A percentile compares a stretch with the other conserved stretches of the same genome.
These are phyloP conservation scores for Cryptococcus maquisensis DNA, from an alignment of 1,284 basidiomycete species.

Conservation along the genomic window DNA sequence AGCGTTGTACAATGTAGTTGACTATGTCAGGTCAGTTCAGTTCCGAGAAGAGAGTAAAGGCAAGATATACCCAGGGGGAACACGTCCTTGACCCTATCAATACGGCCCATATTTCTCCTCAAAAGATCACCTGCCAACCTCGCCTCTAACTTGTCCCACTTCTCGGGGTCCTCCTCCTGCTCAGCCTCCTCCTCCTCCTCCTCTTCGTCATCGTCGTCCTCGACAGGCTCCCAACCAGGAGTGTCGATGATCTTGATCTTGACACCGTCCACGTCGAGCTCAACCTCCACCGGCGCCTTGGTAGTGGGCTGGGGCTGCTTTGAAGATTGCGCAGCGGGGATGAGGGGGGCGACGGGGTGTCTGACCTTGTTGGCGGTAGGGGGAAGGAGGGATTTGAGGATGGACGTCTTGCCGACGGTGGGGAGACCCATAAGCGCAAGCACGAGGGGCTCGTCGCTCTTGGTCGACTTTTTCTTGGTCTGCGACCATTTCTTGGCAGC, in stretches of 20 bases:
- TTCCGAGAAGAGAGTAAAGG: neutral
- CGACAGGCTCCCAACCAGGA: slow-evolving; percentile 67
- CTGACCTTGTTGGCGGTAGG: slow-evolving; percentile 33
- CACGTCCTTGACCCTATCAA: slow-evolving; percentile 85
- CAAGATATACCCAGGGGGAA: slow-evolving; percentile 61
- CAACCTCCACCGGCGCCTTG: slow-evolving; percentile 63
- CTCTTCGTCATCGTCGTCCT: slow-evolving; percentile 40
- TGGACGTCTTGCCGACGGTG: slow-evolving; percentile 73
- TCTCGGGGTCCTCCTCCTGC: slow-evolving; percentile 51
- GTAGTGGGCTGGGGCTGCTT: slow-evolving; percentile 61
- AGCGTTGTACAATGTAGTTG: slow-evolving; percentile 65
- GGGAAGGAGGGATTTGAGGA: slow-evolving; percentile 70
- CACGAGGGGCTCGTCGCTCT: slow-evolving; percentile 46
- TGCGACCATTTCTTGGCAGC: slow-evolving; percentile 20
- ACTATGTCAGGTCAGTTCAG: slow-evolving; percentile 51
- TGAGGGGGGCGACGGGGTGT: slow-evolving; percentile 54
- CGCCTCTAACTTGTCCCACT: slow-evolving; percentile 50
- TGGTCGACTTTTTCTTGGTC: slow-evolving; percentile 19
- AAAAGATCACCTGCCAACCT: slow-evolving; percentile 66
- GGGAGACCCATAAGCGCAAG: slow-evolving; percentile 69
- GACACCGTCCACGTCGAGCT: slow-evolving; percentile 48
- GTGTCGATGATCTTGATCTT: slow-evolving; percentile 71
- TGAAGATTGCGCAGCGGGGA: slow-evolving; percentile 56
- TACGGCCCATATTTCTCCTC: slow-evolving; percentile 73
- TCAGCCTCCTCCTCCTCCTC: slow-evolving; percentile 47